Evolutionary conservation across 345 rosid species (phyloP), one percentile per base, ranked within the genome.

Genomic region (Eutrema japonicum): DNA sequence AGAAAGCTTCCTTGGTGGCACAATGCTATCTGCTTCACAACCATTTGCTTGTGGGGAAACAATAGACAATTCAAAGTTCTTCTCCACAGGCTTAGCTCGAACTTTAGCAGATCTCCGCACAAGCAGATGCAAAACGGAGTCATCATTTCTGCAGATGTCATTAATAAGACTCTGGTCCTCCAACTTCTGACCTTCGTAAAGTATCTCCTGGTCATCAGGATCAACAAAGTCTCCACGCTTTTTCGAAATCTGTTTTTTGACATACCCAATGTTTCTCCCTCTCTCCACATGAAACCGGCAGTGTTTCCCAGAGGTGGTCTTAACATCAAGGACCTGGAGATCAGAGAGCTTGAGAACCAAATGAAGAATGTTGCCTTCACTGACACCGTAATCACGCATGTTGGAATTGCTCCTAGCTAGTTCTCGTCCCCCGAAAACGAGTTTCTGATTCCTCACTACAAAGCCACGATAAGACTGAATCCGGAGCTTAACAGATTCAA

Each of bases 321-420:
- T 85, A 6, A 91, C 95, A 61, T 77, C 82, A 51, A 91, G 87
- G 48, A 80, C 81, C 80, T 82, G 95, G 47, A 91, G 85, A 76
- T 91, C 86, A 29, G 87, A 83, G 43, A 87, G 87, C 87, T 78
- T 91, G 14, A 91, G 86, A 51, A 91, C 91, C 82, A 91, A 60
- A 80, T 91, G 95, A 47, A 91, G 79, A 18, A 89, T 85, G 75
- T 91, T 85, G 2, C 97, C 95, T 59, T 89, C 80, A 5, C 72
- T 64, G 2, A 91, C 88, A 27, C 94, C 92, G 54, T 91, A 91
- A 12, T 91, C 91, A 53, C 86, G 84, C 40, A 91, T 77, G 36
- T 83, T 89, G 16, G 95, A 88, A 68, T 85, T 75, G 73, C 88
- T 83, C 73, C 97, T 70, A 0, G 91, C 78, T 7, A 91, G 76